Percentiles rank a stretch among this genome's conserved stretches.
Conservation (phyloP, 2,329 filamentous ascomycete genomes). For the Hypoxylon sp. region DNA sequence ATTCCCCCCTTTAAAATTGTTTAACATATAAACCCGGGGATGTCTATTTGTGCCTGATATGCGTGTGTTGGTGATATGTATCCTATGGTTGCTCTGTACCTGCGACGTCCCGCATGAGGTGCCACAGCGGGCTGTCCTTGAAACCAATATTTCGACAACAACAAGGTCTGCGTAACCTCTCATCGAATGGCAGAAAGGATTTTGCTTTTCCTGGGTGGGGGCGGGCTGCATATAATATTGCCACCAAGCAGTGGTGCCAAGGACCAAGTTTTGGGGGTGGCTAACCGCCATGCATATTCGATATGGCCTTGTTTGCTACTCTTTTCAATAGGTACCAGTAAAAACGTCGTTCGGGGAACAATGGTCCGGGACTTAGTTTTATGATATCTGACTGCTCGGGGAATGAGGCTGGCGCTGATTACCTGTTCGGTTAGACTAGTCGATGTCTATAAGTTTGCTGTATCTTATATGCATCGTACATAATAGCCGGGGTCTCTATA, state of each 20-base stretch:
- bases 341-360: no score
- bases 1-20: no score
- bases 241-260: slow-evolving; percentile 22
- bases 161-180: no score
- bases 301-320: slow-evolving; percentile 8
- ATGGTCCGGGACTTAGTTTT: background rate
- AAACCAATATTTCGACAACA: background rate
- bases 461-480: slow-evolving; percentile 28
- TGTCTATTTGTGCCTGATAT: background rate
- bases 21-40: no score
- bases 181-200: no score
- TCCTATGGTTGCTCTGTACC: background rate
- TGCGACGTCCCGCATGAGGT: slow-evolving; percentile 2
- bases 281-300: slow-evolving; percentile 12
- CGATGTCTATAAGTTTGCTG: slow-evolving; percentile 9
- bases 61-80: background rate
- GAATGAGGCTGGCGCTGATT: slow-evolving; percentile 1
- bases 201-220: no score
- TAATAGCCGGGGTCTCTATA: slow-evolving; percentile 19
- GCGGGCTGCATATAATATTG: slow-evolving; percentile 19
- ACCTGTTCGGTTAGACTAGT: slow-evolving; percentile 8
- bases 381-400: background rate
- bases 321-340: no score
- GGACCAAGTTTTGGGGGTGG: slow-evolving; percentile 14
- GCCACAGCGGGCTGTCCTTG: slow-evolving; percentile 1